Conservation (phyloP, 495 filamentous ascomycete species). For the Apodospora peruviana region DNA sequence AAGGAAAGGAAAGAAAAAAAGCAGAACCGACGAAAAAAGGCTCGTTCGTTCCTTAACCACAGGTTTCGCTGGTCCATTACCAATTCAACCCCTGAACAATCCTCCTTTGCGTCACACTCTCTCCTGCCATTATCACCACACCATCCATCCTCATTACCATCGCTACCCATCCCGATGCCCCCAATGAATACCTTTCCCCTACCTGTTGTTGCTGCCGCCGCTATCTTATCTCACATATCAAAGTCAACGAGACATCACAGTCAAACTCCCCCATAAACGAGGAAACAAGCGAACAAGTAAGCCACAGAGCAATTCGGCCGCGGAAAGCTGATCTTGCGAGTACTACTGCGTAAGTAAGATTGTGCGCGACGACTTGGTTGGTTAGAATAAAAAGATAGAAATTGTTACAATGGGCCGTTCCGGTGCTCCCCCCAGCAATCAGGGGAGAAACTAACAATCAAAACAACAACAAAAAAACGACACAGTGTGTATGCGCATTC, state of each 20-base stretch:
- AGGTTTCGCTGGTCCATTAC: neutral
- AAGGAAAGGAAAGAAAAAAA: conserved; percentile 2
- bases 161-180: neutral
- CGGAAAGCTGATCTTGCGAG: too few species aligned
- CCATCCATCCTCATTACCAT: neutral
- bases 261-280: too few species aligned
- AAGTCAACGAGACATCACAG: neutral
- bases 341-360: too few species aligned
- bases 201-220: neutral
- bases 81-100: neutral
- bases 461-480: neutral
- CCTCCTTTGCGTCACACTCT: neutral
- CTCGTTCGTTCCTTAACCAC: neutral
- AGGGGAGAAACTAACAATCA: neutral
- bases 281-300: neutral
- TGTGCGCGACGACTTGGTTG: neutral
- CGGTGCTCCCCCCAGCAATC: neutral
- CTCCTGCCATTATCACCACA: neutral
- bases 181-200: neutral
- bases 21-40: neutral
- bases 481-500: neutral
- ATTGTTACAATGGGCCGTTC: neutral
- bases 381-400: neutral
- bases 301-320: too few species aligned
- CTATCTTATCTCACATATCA: neutral